Evolutionary conservation across 306 rosid genomes (phyloP), one percentile per base, ranked within the genome.

Genomic region (Hylodesmum podocarpum): DNA sequence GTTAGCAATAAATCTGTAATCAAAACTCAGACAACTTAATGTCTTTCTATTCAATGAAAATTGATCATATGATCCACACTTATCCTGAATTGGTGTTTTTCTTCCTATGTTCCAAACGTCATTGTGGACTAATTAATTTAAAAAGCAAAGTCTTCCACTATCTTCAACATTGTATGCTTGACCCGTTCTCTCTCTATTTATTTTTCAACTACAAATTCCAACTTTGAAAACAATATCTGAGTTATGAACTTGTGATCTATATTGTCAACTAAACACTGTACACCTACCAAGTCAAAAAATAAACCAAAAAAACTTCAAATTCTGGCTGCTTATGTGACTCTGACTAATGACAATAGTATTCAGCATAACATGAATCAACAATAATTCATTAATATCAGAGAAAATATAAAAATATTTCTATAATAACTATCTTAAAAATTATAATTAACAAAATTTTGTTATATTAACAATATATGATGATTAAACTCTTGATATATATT

Each of bases 91-190:
- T 33, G 1, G 3, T 36, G 2, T 44, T 3, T 28, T 67, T 40
- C 19, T 63, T 22, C 40, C 21, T 16, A 27, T 14, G 8, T 21
- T 21, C 5, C 13, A 15, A 29, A 70, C 53, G 58, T 61, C 75
- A 81, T 40, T 12, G 2, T 51, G 28, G 78, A 76, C 81, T 50
- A 31, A 41, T 62, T 40, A 62, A n/a, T 37, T 14, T 41, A 37
- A 18, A 58, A 3, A 76, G 36, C 36, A 76, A 70, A 76, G 57
- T 53, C 78, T 1, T 24, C 64, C 33, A 39, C 63, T 43, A 46
- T 36, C 37, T 70, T 51, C 74, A 76, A 62, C 6, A 14, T 25
- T 63, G 21, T 34, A n/a, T 70, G 78, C 54, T 41, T 76, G 81
- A 76, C 74, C 51, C 1, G 13, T 4, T 15, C 43, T 18, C 43